Conservation (phyloP, 129 eudicot species). For the Artemisia annua region DNA sequence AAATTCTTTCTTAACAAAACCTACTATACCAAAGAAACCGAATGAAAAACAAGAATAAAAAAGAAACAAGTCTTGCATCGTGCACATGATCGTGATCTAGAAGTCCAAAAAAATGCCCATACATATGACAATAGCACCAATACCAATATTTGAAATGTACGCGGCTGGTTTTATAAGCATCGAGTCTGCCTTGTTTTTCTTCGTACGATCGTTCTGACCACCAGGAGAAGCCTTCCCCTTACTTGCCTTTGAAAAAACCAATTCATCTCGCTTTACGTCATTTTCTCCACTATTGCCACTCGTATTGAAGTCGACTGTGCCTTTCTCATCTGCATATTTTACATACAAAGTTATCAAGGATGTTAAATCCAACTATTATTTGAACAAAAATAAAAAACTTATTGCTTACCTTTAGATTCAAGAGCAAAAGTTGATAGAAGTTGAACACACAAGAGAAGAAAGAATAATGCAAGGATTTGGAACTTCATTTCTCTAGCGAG, state of each 20-base stretch:
- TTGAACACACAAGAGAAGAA: slow-evolving; percentile 35
- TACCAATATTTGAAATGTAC: slow-evolving; percentile 9
- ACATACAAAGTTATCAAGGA: neutral
- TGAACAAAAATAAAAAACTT: neutral
- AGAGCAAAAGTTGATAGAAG: slow-evolving; percentile 28
- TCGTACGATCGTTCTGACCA: slow-evolving; percentile 30
- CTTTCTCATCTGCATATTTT: slow-evolving; percentile 9
- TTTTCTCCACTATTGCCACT: neutral
- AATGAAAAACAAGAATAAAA: neutral
- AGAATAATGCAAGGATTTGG: slow-evolving; percentile 30
- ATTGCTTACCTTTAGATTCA: slow-evolving; percentile 25
- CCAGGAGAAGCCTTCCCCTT: slow-evolving; percentile 30
- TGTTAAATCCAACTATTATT: neutral
- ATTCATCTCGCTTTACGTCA: slow-evolving; percentile 10
- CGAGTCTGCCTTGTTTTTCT: slow-evolving; percentile 27
- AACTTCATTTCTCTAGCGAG: slow-evolving; percentile 25
- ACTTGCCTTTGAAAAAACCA: slow-evolving; percentile 29
- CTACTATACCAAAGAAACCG: slow-evolving; percentile 6
- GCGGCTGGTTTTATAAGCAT: slow-evolving; percentile 21
- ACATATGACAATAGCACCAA: slow-evolving; percentile 15
- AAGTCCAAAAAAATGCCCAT: slow-evolving; percentile 10
- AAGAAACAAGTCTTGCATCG: slow-evolving; percentile 5
- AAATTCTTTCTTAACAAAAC: neutral
- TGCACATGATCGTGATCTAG: neutral
- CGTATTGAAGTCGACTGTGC: neutral